Evolutionary conservation across 768 basidiomycete species (phyloP).

Genomic region (Mycena sanguinolenta): DNA sequence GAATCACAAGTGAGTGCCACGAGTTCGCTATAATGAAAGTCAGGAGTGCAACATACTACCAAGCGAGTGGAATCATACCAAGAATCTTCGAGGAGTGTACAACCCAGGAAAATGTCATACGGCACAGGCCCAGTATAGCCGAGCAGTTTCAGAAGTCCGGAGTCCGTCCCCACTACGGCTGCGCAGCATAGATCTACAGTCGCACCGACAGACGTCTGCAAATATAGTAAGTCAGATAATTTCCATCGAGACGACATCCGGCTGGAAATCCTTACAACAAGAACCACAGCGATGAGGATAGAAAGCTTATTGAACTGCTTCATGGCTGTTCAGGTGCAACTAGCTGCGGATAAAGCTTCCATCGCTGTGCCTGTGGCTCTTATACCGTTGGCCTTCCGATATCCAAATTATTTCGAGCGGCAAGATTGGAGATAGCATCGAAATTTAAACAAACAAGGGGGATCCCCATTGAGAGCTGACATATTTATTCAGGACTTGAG

Average conservation of each 20-base stretch:
- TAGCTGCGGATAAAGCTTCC: neutral
- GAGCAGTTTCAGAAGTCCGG: neutral
- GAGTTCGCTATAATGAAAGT: neutral
- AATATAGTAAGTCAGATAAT: constrained; percentile 4
- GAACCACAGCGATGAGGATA: neutral
- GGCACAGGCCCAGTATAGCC: neutral
- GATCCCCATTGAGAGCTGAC: too few species aligned
- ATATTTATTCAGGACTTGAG: too few species aligned
- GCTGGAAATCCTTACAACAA: constrained; percentile 1
- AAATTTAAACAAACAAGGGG: too few species aligned
- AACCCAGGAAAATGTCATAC: neutral
- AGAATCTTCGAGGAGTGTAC: too few species aligned
- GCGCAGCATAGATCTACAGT: constrained; percentile 6
- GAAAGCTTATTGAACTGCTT: constrained; percentile 1
- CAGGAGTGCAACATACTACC: neutral
- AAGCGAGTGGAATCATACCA: too few species aligned
- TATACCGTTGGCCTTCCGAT: too few species aligned
- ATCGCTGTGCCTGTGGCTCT: constrained; percentile 5
- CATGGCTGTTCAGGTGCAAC: neutral
- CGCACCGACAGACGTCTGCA: constrained; percentile 2
- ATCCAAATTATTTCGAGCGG: too few species aligned
- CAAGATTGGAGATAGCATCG: too few species aligned
- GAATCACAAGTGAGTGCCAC: neutral
- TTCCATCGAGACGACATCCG: neutral
- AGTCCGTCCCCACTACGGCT: neutral